Evolutionary conservation across 2,329 filamentous ascomycete genomes (phyloP), one percentile per base, ranked within the genome.

Genomic region (Colletotrichum gigasporum): DNA sequence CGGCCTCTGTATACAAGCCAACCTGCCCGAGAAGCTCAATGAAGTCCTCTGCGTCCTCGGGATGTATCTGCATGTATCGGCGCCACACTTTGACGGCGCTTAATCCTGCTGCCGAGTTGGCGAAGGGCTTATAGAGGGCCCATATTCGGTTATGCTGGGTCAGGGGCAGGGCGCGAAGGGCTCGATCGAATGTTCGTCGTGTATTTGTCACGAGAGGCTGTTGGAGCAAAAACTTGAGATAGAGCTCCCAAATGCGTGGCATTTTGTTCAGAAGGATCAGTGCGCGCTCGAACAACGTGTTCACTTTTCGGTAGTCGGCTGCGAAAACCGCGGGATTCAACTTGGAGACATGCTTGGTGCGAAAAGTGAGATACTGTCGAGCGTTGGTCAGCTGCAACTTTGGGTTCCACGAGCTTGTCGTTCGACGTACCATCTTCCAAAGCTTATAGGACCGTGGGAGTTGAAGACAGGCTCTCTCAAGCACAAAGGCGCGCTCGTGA

Each of bases 171-270:
- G 96, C 95, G 67, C 95, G 90, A 45, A 99, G 85, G 11, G 96
- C 94, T 63, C 94, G 90, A 79, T 99, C 95, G 79, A 99, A 99
- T 1, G 93, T 93, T 68, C 90, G 89, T 63, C 96, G 89, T 24
- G 93, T 96, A 61, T 89, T 85, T 7, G 95, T 97, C 66, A 99
- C 89, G 56, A 96, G 82, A n/a, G 96, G 96, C 76, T 99, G 96
- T 73, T 92, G 89, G 74, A 95, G 88, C 62, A 99, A 83, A 74
- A 99, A 98, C 50, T 87, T 87, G 67, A 99, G 88, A 76, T 97
- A 99, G 89, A 98, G 93, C 76, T 97, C 94, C 96, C 96, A 99
- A 74, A 99, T 96, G 69, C 89, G 88, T 22, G 96, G 96, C 96
- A 99, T 99, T 81, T 99, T 99, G 81, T 99, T 97, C 67, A 99